A percentile compares a stretch with the other conserved stretches of the same genome.
Conservation (phyloP, 495 filamentous ascomycete species). For the Penicilliopsis zonata region DNA sequence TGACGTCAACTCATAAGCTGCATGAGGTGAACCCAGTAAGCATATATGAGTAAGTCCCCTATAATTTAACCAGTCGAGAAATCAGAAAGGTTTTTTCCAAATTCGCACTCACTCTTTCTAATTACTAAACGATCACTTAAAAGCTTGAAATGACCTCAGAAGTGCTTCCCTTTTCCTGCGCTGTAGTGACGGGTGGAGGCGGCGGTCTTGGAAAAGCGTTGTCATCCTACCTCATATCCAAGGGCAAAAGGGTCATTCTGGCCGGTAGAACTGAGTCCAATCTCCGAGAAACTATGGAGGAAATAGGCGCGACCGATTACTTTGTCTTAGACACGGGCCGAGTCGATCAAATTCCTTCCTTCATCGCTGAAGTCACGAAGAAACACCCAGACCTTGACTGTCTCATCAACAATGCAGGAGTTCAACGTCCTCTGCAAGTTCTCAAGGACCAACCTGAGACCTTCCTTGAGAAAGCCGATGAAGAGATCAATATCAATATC, state of each 20-base stretch:
- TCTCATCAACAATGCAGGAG: slow-evolving; percentile 27
- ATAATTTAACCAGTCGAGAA: too few species aligned
- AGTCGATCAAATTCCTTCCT: slow-evolving; percentile 17
- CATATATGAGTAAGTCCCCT: too few species aligned
- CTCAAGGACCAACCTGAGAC: slow-evolving; percentile 4
- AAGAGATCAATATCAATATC: slow-evolving; percentile 38
- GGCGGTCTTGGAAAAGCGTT: slow-evolving; percentile 35
- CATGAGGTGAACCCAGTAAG: too few species aligned
- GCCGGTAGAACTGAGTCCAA: slow-evolving; percentile 34
- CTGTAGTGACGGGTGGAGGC: slow-evolving; percentile 31
- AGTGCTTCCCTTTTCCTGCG: slow-evolving; percentile 22
- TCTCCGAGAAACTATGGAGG: slow-evolving; percentile 17
- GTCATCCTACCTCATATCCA: slow-evolving; percentile 22
- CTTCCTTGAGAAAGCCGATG: slow-evolving; percentile 26
- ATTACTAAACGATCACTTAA: too few species aligned
- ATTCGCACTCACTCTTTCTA: too few species aligned
- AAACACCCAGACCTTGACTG: slow-evolving; percentile 37
- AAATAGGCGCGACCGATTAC: slow-evolving; percentile 25
- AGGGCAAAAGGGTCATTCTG: slow-evolving; percentile 34
- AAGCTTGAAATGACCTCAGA: too few species aligned
- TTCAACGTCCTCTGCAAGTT: slow-evolving; percentile 14
- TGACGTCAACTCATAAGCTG: too few species aligned
- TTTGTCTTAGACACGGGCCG: slow-evolving; percentile 33
- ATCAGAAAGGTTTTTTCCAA: too few species aligned
- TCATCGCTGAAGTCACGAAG: slow-evolving; percentile 18